Conservation (phyloP, 345 rosid species). For the Triadica sebifera region DNA sequence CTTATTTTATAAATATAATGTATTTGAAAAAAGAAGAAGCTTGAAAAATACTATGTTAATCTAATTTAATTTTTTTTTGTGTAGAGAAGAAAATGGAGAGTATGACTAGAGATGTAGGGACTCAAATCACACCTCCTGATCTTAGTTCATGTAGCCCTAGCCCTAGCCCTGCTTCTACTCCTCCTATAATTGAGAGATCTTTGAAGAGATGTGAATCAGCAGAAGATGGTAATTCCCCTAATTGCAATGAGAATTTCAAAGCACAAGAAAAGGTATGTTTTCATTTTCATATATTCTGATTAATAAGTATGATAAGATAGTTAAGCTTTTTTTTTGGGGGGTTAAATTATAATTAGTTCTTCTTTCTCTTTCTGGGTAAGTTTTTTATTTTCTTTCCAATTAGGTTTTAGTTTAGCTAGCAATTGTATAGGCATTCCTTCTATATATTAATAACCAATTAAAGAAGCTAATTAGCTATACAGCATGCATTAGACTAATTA, state of each 20-base stretch:
- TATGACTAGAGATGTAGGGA: slow-evolving; percentile 68
- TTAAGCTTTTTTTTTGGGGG: no score
- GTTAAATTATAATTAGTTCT: no score
- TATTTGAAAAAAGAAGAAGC: no score
- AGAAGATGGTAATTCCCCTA: slow-evolving; percentile 51
- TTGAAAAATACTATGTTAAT: no score
- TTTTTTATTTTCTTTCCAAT: background rate
- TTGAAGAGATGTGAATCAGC: slow-evolving; percentile 39
- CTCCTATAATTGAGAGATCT: slow-evolving; percentile 55
- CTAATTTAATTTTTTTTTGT: background rate
- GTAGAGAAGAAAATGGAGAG: slow-evolving; percentile 55
- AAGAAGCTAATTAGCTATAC: no score
- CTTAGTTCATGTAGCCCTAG: slow-evolving; percentile 49
- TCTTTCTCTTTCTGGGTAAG: no score
- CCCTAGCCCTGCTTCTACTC: slow-evolving; percentile 67
- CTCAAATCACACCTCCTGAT: slow-evolving; percentile 68
- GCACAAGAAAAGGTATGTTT: slow-evolving; percentile 49
- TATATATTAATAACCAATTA: no score
- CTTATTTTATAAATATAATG: no score
- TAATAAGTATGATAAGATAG: background rate
- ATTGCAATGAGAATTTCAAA: slow-evolving; percentile 33
- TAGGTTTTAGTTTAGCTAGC: background rate
- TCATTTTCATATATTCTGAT: background rate
- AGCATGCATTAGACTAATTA: no score
- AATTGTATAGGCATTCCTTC: background rate